Percentiles rank a stretch among this genome's conserved stretches.
Conservation (phyloP, 441 rosid species). For the Corymbia calophylla region DNA sequence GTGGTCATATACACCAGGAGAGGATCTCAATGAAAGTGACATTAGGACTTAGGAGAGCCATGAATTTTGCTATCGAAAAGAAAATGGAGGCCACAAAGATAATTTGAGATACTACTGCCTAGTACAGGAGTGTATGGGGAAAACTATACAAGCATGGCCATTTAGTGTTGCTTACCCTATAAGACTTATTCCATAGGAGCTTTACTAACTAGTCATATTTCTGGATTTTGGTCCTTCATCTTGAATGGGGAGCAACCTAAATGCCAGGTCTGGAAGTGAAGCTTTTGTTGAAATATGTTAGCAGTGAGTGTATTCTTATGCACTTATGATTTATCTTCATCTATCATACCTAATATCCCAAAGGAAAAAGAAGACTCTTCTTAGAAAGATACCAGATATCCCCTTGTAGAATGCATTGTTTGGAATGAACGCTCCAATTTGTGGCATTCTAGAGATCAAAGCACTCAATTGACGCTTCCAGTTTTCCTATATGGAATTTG, state of each 20-base stretch:
- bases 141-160: background rate
- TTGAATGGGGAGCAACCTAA: background rate
- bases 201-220: background rate
- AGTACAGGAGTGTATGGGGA: background rate
- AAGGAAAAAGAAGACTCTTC: background rate
- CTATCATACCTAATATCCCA: background rate
- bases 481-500: background rate
- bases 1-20: background rate
- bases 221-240: background rate
- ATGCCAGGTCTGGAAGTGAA: background rate
- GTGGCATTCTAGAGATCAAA: background rate
- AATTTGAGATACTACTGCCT: background rate
- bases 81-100: background rate
- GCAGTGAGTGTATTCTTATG: background rate
- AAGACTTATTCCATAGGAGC: background rate
- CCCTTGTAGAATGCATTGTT: background rate
- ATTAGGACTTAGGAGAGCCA: background rate
- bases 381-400: background rate
- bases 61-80: background rate
- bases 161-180: background rate
- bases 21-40: background rate
- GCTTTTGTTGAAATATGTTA: background rate
- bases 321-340: background rate
- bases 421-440: background rate
- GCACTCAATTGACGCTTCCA: background rate